Percentiles rank a stretch among this genome's conserved stretches.
These are phyloP conservation scores for Chytriomyces confervae DNA, from an alignment of 192 early-diverging fungal species.

Conservation along the genomic window DNA sequence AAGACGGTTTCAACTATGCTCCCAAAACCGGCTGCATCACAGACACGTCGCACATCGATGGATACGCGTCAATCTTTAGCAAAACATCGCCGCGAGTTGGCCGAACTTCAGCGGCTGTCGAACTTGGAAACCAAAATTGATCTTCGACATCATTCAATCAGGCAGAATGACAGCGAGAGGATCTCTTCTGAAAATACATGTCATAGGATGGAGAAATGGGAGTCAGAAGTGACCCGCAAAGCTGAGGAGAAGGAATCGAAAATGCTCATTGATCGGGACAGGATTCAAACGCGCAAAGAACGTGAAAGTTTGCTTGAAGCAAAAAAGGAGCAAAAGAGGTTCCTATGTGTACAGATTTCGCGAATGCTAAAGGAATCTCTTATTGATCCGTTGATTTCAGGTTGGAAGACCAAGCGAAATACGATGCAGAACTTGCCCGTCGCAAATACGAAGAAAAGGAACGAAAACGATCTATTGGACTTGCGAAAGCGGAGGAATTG, in stretches of 20 bases:
- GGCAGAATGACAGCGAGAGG: too few relatives aligned
- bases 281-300: not conserved
- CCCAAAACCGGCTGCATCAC: not conserved
- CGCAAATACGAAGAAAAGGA: conserved; percentile 2
- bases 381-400: not conserved
- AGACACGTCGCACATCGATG: not conserved
- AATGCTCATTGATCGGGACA: not conserved
- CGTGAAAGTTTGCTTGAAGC: not conserved
- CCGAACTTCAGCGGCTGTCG: conserved; percentile 6
- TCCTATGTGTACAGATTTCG: not conserved
- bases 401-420: conserved; percentile 11
- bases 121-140: not conserved
- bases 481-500: conserved; percentile 21
- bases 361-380: not conserved
- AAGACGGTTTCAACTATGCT: not conserved
- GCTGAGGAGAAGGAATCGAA: not conserved
- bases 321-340: conserved; percentile 4
- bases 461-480: conserved; percentile 7
- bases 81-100: conserved; percentile 22
- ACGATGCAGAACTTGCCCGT: conserved; percentile 6
- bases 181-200: too few relatives aligned
- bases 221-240: conserved; percentile 4
- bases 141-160: too few relatives aligned
- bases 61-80: not conserved
- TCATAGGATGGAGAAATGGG: not conserved